Percentiles rank a stretch among this genome's conserved stretches.
Evolutionary conservation across 2,329 filamentous ascomycete genomes (phyloP).

Genomic region (Venturia carpophila): DNA sequence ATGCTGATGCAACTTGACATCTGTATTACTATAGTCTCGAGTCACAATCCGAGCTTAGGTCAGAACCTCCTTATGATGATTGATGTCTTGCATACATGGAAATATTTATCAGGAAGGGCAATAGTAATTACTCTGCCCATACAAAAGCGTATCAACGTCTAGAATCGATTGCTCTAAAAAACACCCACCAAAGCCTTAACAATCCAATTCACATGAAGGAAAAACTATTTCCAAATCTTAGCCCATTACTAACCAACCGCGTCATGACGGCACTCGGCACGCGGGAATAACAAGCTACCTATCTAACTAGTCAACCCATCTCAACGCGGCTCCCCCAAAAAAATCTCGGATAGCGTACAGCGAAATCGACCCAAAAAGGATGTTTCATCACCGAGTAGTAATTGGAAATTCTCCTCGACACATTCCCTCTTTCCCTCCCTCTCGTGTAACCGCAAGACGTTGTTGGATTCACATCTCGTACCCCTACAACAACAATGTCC

Average conservation of each 20-base stretch:
- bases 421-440: background rate
- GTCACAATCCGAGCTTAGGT: too few relatives aligned
- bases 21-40: too few relatives aligned
- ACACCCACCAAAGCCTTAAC: too few relatives aligned
- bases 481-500: background rate
- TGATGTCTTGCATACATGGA: too few relatives aligned
- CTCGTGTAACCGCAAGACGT: background rate
- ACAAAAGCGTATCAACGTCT: too few relatives aligned
- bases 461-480: background rate
- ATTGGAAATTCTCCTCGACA: background rate
- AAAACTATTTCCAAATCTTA: background rate
- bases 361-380: background rate
- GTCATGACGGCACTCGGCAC: constrained; percentile 11
- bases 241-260: background rate
- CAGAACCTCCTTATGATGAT: too few relatives aligned
- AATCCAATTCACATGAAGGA: too few relatives aligned
- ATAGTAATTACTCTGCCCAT: too few relatives aligned
- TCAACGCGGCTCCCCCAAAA: background rate
- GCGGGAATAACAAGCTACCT: background rate
- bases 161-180: too few relatives aligned
- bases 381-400: background rate
- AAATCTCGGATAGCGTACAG: background rate
- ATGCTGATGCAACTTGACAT: background rate
- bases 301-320: too few relatives aligned
- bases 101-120: too few relatives aligned